Percentiles rank a stretch among this genome's conserved stretches.
Conservation (phyloP, 2,329 filamentous ascomycete species). For the Scortechinia acanthostroma region DNA sequence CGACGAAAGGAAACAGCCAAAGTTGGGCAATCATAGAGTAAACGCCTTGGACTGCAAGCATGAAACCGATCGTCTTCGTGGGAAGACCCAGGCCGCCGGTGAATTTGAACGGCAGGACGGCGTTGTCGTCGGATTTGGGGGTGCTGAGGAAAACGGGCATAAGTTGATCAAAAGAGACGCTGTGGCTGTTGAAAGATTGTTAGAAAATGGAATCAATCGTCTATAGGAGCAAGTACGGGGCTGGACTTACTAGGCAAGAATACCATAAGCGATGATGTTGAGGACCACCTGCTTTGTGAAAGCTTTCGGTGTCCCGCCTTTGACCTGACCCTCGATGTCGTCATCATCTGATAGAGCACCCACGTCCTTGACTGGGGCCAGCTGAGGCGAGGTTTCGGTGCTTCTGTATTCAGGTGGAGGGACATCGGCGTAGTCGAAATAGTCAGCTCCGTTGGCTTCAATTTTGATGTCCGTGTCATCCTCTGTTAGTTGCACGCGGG, state of each 20-base stretch:
- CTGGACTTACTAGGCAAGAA: conserved; percentile 82
- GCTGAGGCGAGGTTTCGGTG: conserved; percentile 22
- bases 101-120: conserved; percentile 47
- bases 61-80: conserved; percentile 55
- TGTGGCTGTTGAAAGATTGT: conserved; percentile 31
- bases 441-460: neutral
- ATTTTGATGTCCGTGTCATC: neutral
- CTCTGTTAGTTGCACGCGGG: conserved; percentile 3
- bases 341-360: conserved; percentile 7
- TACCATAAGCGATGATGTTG: conserved; percentile 83
- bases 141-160: conserved; percentile 61
- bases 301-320: conserved; percentile 38
- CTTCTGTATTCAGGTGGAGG: conserved; percentile 8
- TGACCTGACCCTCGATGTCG: conserved; percentile 4
- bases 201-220: neutral
- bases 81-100: conserved; percentile 53
- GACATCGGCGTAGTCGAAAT: conserved; percentile 9
- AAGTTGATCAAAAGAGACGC: conserved; percentile 62
- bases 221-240: neutral
- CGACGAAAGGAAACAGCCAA: conserved; percentile 54
- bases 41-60: conserved; percentile 56
- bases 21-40: conserved; percentile 62
- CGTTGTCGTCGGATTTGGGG: conserved; percentile 9
- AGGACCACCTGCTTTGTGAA: conserved; percentile 82
- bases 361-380: conserved; percentile 17